Conservation (phyloP, 208 protist genomes). For the Phytomonas francai region DNA sequence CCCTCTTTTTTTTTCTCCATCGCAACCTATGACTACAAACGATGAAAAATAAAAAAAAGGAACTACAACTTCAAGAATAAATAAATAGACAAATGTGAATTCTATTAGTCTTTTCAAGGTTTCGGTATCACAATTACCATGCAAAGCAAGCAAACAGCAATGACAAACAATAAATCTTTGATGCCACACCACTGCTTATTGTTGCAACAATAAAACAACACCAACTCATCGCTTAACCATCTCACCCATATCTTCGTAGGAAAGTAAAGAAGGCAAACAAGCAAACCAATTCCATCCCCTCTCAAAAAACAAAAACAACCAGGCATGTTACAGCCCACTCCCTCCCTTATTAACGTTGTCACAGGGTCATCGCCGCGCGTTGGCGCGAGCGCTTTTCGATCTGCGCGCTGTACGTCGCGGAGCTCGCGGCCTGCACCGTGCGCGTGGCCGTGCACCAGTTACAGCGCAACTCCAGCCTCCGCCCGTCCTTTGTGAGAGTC, state of each 20-base stretch:
- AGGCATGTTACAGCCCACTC: slow-evolving; percentile 5
- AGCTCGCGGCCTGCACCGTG: slow-evolving; percentile 52
- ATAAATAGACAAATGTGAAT: slow-evolving; percentile 13
- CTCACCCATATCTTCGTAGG: background rate
- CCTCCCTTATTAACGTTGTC: slow-evolving; percentile 12
- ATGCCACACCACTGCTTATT: background rate
- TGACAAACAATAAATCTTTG: background rate
- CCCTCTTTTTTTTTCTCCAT: background rate
- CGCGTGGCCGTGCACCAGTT: slow-evolving; percentile 78
- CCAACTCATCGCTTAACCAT: background rate
- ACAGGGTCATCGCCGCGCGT: slow-evolving; percentile 51
- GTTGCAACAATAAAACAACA: background rate
- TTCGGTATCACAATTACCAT: background rate
- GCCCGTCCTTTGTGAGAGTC: slow-evolving; percentile 70
- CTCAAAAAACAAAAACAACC: slow-evolving; percentile 4
- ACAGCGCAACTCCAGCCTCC: slow-evolving; percentile 58
- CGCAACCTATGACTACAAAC: background rate
- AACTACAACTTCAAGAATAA: slow-evolving; percentile 5
- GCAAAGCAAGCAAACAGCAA: background rate
- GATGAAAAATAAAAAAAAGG: slow-evolving; percentile 8
- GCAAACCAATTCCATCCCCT: background rate
- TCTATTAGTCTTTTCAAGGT: background rate
- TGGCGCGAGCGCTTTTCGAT: slow-evolving; percentile 75
- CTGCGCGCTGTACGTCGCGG: slow-evolving; percentile 64
- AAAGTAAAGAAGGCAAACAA: slow-evolving; percentile 8